Evolutionary conservation across 73 alveolate species (phyloP), one percentile per base, ranked within the genome.

Genomic region (Paramecium primaurelia): DNA sequence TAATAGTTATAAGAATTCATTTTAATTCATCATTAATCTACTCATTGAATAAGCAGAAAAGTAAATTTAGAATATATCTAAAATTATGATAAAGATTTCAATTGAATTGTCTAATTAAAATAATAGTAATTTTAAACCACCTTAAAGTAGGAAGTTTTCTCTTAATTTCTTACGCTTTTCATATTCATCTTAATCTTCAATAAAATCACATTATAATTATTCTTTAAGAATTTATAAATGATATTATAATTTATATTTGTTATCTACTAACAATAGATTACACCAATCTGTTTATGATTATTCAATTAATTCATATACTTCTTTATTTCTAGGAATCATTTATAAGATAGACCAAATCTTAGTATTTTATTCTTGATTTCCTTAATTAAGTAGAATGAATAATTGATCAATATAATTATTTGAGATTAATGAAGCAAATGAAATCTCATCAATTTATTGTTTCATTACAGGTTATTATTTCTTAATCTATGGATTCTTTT

Each of bases 261-360:
- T 80, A 6, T 80, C 73, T 5, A 80, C 47, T 12, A 40, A n/a
- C n/a, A 47, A 20, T 0, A 80, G 20, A 26, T 49, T 20, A 25
- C 16, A 26, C 91, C 91, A 80, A 80, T 80, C 75, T 12, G 9
- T 20, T 26, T 32, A 44, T 14, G 77, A 22, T 80, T 80, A 40
- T 7, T 80, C 91, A 25, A 80, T 80, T 16, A 25, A 20, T 4
- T 45, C 75, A 44, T 80, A 80, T 18, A 47, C 58, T 49, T 80
- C 18, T 44, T 80, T 80, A 80, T 80, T 80, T 47, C 91, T 80
- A 2, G 91, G 91, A 45, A 80, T 80, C 71, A 80, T 42, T 47
- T 80, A 28, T 47, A 80, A 80, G 14, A 80, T 80, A 20, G 44
- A 26, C 91, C 91, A 80, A 14, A 80, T 42, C 58, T 80, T 80